These are phyloP conservation scores for Collybia nuda DNA, from an alignment of 768 basidiomycete species.

Conservation along the genomic window DNA sequence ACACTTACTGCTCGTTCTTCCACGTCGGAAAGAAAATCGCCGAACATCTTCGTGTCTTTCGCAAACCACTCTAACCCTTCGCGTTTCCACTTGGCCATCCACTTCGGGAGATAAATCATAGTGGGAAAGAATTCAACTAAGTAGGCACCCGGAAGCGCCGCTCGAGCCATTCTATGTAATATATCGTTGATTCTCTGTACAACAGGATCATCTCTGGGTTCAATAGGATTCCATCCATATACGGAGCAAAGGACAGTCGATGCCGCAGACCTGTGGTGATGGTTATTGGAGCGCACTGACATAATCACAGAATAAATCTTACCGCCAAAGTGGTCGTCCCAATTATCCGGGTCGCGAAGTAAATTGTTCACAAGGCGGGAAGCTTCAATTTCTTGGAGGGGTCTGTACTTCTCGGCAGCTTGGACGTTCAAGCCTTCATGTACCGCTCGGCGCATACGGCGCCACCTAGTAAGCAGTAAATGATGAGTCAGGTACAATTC, in stretches of 20 bases:
- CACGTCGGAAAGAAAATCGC: background rate
- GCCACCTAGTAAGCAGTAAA: background rate
- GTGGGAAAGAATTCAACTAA: conserved; percentile 2
- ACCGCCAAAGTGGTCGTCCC: background rate
- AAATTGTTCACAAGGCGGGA: background rate
- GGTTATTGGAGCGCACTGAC: background rate
- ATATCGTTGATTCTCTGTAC: background rate
- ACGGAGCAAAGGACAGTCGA: background rate
- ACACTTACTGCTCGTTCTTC: background rate
- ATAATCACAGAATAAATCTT: background rate
- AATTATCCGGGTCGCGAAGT: background rate
- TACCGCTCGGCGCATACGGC: conserved; percentile 1
- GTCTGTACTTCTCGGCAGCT: background rate
- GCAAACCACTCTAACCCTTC: background rate
- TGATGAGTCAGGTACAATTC: background rate
- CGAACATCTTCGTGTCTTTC: conserved; percentile 1
- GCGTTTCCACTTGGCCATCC: conserved; percentile 1
- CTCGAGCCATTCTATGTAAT: background rate
- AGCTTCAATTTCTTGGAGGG: conserved; percentile 1
- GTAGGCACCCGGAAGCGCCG: conserved; percentile 1
- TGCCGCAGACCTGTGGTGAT: background rate
- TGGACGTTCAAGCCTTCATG: background rate
- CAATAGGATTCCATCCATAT: background rate
- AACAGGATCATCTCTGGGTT: background rate
- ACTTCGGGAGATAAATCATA: conserved; percentile 1